Base-by-base conservation (phyloP, 148 eudicot species). In the Rhododendron molle region DNA sequence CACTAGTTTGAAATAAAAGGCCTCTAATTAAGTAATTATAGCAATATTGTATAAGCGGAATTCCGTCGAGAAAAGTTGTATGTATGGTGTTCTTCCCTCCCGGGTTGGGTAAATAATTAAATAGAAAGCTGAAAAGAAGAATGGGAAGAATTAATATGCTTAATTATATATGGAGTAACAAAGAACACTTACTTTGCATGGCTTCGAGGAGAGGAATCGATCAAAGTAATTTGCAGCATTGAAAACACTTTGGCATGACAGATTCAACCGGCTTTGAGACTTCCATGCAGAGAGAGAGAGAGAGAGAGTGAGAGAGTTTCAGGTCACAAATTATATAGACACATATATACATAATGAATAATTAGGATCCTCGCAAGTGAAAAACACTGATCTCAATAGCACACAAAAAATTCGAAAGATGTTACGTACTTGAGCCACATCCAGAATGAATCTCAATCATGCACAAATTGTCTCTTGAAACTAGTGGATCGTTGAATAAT, bases 211-310 rank as follows among this genome's bases (percentile, higher is more conserved):
- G 44, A 89, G 78, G 58, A 91, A 91, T 0, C 91, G 92, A 86
- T 91, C 92, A 28, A 91, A 72, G 82, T 91, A 87, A 81, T 89
- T 91, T 14, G 83, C 86, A 21, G 92, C 92, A 18, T 44, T 82
- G 72, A 86, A 89, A 30, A 87, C 71, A 20, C 91, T 91, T 82
- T 82, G 90, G 76, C 58, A 20, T 40, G 90, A 86, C 43, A 91
- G 87, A 76, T 86, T 80, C 85, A 91, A 50, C 84, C 91, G 83
- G 44, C 82, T 84, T 52, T 73, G 88, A 40, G 88, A 58, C 92
- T 91, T 32, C 73, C 18, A 40, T 40, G 7, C 44, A 36, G 1
- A 81, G 4, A 32, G 79, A 83, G 85, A n/a, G 60, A 28, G 65
- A 83, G n/a, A 83, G 16, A 72, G 54, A 67, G 60, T 50, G 83